A percentile compares a stretch with the other conserved stretches of the same genome.
Evolutionary conservation across 257 asterid species (phyloP).

Genomic region (Solanum phureja): DNA sequence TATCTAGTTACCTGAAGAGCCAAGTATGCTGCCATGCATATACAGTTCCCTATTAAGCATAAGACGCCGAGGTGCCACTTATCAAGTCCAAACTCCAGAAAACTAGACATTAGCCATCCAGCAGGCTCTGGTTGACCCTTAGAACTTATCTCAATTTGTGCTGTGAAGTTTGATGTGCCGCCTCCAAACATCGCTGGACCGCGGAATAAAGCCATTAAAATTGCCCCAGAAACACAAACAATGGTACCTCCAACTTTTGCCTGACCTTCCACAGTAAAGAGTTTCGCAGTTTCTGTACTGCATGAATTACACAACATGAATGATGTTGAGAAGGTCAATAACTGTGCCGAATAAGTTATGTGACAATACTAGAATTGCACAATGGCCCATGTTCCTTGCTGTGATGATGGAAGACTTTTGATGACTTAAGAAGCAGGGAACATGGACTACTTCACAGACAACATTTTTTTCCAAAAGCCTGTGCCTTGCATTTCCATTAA

Average conservation of each 20-base stretch:
- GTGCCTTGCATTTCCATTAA: background rate
- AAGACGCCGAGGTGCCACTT: slow-evolving; percentile 85
- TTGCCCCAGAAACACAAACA: too few species aligned
- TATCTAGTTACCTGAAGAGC: too few species aligned
- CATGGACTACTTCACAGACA: background rate
- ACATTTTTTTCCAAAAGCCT: background rate
- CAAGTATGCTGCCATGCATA: slow-evolving; percentile 90
- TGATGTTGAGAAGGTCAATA: slow-evolving; percentile 8
- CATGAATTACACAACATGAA: slow-evolving; percentile 9
- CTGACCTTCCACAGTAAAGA: slow-evolving; percentile 68
- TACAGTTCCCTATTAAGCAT: slow-evolving; percentile 87
- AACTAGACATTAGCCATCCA: slow-evolving; percentile 62
- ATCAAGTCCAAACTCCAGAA: slow-evolving; percentile 60
- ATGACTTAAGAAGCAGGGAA: background rate
- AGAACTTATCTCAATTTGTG: slow-evolving; percentile 57
- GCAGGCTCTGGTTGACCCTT: slow-evolving; percentile 78
- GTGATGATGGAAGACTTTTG: background rate
- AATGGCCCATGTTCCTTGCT: background rate
- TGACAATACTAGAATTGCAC: background rate
- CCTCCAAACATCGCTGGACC: slow-evolving; percentile 86
- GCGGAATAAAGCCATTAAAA: slow-evolving; percentile 75
- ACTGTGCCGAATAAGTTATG: background rate
- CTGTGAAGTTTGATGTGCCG: slow-evolving; percentile 39
- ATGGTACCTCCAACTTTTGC: slow-evolving; percentile 86
- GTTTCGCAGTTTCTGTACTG: slow-evolving; percentile 85